Percentiles rank a stretch among this genome's conserved stretches.
Conservation (phyloP, 1,284 basidiomycete species). For the Neolentinus lepideus region DNA sequence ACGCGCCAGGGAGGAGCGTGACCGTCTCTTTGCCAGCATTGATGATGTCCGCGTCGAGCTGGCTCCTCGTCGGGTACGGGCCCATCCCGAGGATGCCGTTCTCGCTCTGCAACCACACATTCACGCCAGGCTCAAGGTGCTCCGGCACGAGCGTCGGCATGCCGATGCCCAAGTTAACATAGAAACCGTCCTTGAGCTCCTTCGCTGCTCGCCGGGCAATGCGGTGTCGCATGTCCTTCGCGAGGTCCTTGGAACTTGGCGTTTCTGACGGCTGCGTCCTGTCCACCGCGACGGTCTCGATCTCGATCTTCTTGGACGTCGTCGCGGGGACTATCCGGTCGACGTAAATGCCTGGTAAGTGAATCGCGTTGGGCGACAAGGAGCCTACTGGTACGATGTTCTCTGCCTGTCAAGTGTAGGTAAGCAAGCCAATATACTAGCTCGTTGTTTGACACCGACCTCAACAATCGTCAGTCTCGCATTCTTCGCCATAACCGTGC, state of each 20-base stretch:
- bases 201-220: constrained; percentile 86
- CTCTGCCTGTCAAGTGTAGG: constrained; percentile 57
- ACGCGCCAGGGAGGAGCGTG: constrained; percentile 87
- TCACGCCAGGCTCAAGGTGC: constrained; percentile 72
- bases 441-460: constrained; percentile 29
- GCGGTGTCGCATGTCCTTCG: constrained; percentile 48
- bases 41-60: constrained; percentile 92
- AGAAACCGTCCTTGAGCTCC: constrained; percentile 88
- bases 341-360: constrained; percentile 83
- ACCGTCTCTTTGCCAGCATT: constrained; percentile 97
- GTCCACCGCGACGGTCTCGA: constrained; percentile 55
- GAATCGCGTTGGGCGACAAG: constrained; percentile 79
- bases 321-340: constrained; percentile 82
- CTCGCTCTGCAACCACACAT: constrained; percentile 91
- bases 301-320: constrained; percentile 76
- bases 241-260: constrained; percentile 39
- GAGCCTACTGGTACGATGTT: constrained; percentile 86
- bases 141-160: constrained; percentile 95
- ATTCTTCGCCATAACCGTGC: constrained; percentile 80
- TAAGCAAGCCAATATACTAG: background rate
- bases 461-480: constrained; percentile 91
- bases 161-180: constrained; percentile 68
- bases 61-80: constrained; percentile 81
- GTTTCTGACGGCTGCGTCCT: constrained; percentile 5
- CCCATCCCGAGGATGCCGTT: constrained; percentile 96